Conservation (phyloP, 352 stramenopile genomes). For the Phytophthora citrophthora region DNA sequence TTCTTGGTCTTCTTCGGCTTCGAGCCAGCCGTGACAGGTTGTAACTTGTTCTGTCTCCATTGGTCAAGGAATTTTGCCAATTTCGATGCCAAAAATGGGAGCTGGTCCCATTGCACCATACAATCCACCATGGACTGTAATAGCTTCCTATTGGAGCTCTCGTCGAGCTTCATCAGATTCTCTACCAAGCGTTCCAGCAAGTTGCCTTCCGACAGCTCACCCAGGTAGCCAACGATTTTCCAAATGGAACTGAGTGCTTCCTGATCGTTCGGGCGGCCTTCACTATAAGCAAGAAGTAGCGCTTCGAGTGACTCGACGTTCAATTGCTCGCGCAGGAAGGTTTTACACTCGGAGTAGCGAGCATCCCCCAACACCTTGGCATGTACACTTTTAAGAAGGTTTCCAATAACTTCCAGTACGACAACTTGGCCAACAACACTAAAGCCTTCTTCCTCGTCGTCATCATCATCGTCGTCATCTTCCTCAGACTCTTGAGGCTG, state of each 20-base stretch:
- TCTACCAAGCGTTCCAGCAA: slow-evolving; percentile 68
- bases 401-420: slow-evolving; percentile 77
- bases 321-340: slow-evolving; percentile 75
- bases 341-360: slow-evolving; percentile 77
- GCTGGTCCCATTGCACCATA: slow-evolving; percentile 76
- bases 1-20: slow-evolving; percentile 51
- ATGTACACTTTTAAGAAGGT: slow-evolving; percentile 75
- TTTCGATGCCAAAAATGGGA: slow-evolving; percentile 68
- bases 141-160: slow-evolving; percentile 72
- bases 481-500: slow-evolving; percentile 35
- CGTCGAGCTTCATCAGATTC: slow-evolving; percentile 77
- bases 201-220: slow-evolving; percentile 61
- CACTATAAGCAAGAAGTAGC: slow-evolving; percentile 69
- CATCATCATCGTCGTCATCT: slow-evolving; percentile 66
- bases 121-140: slow-evolving; percentile 85
- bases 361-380: slow-evolving; percentile 73
- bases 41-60: slow-evolving; percentile 63
- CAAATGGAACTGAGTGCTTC: slow-evolving; percentile 78
- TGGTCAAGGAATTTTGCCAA: slow-evolving; percentile 63
- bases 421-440: slow-evolving; percentile 74
- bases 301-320: slow-evolving; percentile 64
- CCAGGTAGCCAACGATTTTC: slow-evolving; percentile 75
- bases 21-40: slow-evolving; percentile 8
- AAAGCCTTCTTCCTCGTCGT: slow-evolving; percentile 71
- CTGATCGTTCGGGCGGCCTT: slow-evolving; percentile 62